These are phyloP conservation scores for Athelia sp. DNA, from an alignment of 1,284 basidiomycete species.

Conservation along the genomic window DNA sequence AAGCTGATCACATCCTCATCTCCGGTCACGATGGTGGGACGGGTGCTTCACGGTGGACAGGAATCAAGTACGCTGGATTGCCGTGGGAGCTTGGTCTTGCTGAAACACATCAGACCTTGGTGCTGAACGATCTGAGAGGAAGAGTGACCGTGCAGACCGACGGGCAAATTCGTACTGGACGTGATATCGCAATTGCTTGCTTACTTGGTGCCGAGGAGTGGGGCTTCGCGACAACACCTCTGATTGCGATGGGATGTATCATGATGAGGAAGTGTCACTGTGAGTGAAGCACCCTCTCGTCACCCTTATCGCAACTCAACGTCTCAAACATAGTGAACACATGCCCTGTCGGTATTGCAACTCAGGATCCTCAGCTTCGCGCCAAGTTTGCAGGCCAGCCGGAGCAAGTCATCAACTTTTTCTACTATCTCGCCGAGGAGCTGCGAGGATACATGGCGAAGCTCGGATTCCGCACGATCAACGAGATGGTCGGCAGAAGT, in stretches of 20 bases:
- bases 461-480: constrained; percentile 95
- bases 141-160: constrained; percentile 95
- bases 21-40: constrained; percentile 96
- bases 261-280: constrained; percentile 94
- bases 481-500: constrained; percentile 95
- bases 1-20: constrained; percentile 94
- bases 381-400: constrained; percentile 95
- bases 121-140: constrained; percentile 91
- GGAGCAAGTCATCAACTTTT: constrained; percentile 96
- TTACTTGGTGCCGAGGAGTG: constrained; percentile 93
- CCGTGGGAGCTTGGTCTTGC: constrained; percentile 97
- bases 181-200: constrained; percentile 92
- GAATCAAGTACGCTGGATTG: constrained; percentile 95
- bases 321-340: constrained; percentile 65
- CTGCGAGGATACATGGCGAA: constrained; percentile 91
- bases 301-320: constrained; percentile 5
- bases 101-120: constrained; percentile 94
- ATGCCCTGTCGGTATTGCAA: constrained; percentile 95
- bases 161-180: constrained; percentile 91
- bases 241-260: constrained; percentile 97
- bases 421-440: constrained; percentile 95
- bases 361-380: constrained; percentile 91
- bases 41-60: constrained; percentile 94
- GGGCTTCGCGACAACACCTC: constrained; percentile 91
- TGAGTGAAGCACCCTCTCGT: constrained; percentile 34